These are phyloP conservation scores for Castanospermum australe DNA, from an alignment of 306 rosid genomes.

Conservation along the genomic window DNA sequence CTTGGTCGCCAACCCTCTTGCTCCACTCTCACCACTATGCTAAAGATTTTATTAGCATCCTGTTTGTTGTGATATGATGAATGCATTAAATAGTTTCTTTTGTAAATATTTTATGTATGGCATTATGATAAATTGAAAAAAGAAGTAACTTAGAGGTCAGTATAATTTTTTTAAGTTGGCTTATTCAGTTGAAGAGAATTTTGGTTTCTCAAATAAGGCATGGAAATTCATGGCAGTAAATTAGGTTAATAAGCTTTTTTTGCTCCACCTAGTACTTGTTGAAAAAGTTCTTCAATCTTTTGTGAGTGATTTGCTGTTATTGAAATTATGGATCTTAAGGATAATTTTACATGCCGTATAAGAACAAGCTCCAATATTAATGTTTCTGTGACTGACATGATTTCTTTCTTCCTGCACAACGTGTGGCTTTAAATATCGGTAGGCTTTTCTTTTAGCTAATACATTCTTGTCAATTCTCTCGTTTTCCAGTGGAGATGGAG, in stretches of 20 bases:
- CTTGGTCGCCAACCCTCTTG: neutral
- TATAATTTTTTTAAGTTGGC: neutral
- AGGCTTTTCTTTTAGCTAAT: neutral
- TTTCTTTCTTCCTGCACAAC: neutral
- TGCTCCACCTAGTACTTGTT: neutral
- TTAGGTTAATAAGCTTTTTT: neutral
- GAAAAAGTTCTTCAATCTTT: neutral
- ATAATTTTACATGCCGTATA: neutral
- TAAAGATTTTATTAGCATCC: neutral
- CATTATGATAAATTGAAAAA: neutral
- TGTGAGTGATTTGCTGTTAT: neutral
- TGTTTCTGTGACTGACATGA: neutral
- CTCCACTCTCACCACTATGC: neutral
- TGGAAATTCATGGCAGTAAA: neutral
- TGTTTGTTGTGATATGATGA: neutral
- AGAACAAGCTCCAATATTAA: neutral
- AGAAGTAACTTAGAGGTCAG: neutral
- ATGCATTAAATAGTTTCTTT: neutral
- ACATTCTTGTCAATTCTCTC: constrained; percentile 9
- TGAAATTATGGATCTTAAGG: neutral
- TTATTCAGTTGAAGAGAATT: neutral
- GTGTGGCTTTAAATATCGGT: neutral
- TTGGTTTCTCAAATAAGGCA: neutral
- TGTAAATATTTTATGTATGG: neutral
- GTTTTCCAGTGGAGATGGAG: constrained; percentile 90